These are phyloP conservation scores for Thecaphora frezii DNA, from an alignment of 1,284 basidiomycete species.

Conservation along the genomic window DNA sequence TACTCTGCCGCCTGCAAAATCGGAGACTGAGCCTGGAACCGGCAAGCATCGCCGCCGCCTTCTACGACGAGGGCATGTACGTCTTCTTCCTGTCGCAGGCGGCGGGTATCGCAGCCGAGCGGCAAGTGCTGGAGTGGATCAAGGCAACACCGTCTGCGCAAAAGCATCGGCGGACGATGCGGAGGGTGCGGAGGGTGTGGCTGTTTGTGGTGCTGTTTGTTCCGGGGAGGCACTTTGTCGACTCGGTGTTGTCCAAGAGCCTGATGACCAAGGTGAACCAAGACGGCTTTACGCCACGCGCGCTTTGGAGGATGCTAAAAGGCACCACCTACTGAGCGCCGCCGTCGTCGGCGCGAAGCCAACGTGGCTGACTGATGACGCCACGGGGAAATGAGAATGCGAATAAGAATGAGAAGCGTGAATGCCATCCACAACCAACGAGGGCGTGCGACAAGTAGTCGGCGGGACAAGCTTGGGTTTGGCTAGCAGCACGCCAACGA, in stretches of 20 bases:
- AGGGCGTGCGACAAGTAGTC: no score
- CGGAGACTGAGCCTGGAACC: neutral
- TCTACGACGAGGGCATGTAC: constrained; percentile 26
- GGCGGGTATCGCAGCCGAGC: constrained; percentile 14
- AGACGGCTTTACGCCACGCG: constrained; percentile 12
- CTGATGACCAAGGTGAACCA: constrained; percentile 21
- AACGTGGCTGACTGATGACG: no score
- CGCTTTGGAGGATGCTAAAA: constrained; percentile 14
- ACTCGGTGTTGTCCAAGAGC: constrained; percentile 14
- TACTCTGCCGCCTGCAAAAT: constrained; percentile 17
- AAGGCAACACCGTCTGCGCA: constrained; percentile 4
- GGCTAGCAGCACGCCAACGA: no score
- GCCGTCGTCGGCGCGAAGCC: no score
- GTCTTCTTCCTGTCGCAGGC: constrained; percentile 25
- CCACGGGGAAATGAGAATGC: no score
- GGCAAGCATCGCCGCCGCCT: constrained; percentile 1
- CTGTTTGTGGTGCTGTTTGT: constrained; percentile 13
- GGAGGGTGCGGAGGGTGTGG: constrained; percentile 13
- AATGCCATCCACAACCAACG: no score
- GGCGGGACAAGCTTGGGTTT: no score
- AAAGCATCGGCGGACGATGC: constrained; percentile 5
- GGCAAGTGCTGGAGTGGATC: constrained; percentile 11
- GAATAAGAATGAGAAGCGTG: no score
- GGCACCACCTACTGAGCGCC: constrained; percentile 21
- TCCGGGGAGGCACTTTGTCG: constrained; percentile 16